phyloP scores from a whole-genome alignment of 768 basidiomycete species.

The Mycena filopes region DNA sequence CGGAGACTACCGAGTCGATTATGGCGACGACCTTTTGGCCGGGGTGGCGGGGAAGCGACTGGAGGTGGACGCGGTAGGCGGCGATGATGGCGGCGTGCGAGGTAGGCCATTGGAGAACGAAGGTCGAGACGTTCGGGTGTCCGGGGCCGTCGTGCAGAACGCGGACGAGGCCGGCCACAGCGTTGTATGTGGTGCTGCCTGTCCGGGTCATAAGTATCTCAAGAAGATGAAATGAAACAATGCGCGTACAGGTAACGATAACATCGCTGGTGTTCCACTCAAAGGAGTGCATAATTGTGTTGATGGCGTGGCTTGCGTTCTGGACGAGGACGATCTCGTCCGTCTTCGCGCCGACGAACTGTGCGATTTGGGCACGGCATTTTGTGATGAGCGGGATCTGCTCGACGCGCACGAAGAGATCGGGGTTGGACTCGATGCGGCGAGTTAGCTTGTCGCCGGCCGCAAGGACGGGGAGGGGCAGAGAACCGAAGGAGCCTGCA shows the following conservation, averaged over 20 bases:
- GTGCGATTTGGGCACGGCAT: not conserved
- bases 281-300: too few species aligned
- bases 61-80: not conserved
- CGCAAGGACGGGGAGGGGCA: not conserved
- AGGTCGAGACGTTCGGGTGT: not conserved
- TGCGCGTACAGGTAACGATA: too few species aligned
- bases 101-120: not conserved
- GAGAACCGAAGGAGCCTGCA: not conserved
- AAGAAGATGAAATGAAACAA: too few species aligned
- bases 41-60: too few species aligned
- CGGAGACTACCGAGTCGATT: slow-evolving; percentile 62
- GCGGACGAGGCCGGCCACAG: too few species aligned
- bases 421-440: not conserved
- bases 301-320: not conserved
- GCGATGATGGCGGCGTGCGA: not conserved
- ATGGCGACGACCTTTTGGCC: slow-evolving; percentile 63
- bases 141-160: too few species aligned
- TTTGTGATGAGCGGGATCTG: not conserved
- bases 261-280: too few species aligned
- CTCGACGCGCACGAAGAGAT: not conserved
- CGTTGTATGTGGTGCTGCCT: too few species aligned
- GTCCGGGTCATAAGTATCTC: too few species aligned
- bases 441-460: not conserved
- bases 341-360: not conserved
- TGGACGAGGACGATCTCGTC: not conserved